phyloP scores from a whole-genome alignment of 306 rosid species.

The Trifolium fragiferum region DNA sequence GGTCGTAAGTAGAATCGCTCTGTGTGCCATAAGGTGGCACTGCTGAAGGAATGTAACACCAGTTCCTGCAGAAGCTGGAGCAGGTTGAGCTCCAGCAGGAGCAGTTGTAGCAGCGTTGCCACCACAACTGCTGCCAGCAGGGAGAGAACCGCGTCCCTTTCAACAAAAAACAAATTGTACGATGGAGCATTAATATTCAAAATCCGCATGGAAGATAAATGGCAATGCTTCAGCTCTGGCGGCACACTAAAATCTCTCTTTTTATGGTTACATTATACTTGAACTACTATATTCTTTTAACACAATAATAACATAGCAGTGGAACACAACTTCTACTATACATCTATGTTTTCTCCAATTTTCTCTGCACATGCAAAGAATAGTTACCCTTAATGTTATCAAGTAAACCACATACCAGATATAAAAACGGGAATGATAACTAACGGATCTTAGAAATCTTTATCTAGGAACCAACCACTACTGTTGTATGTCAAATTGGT shows the following conservation, averaged over 20 bases:
- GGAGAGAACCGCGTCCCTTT: slow-evolving; percentile 69
- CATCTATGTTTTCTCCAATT: no score
- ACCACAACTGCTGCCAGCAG: slow-evolving; percentile 38
- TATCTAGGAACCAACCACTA: no score
- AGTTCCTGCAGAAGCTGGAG: slow-evolving; percentile 49
- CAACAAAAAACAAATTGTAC: slow-evolving; percentile 10
- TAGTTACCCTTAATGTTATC: no score
- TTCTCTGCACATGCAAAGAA: no score
- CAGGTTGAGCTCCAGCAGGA: slow-evolving; percentile 64
- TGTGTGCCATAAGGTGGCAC: slow-evolving; percentile 64
- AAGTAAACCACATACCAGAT: no score
- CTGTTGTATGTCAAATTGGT: no score
- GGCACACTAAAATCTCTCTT: background rate
- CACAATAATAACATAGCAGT: no score
- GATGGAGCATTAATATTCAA: slow-evolving; percentile 19
- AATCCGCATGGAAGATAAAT: background rate
- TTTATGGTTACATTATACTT: no score
- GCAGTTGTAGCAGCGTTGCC: slow-evolving; percentile 42
- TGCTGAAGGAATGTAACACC: slow-evolving; percentile 55
- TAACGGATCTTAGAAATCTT: no score
- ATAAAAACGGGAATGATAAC: no score
- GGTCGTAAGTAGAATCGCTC: slow-evolving; percentile 54
- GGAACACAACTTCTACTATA: no score
- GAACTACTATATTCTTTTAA: no score
- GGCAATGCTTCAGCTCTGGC: background rate